These are phyloP conservation scores for Candida peoriensis DNA, from an alignment of 805 yeast species.

Conservation along the genomic window DNA sequence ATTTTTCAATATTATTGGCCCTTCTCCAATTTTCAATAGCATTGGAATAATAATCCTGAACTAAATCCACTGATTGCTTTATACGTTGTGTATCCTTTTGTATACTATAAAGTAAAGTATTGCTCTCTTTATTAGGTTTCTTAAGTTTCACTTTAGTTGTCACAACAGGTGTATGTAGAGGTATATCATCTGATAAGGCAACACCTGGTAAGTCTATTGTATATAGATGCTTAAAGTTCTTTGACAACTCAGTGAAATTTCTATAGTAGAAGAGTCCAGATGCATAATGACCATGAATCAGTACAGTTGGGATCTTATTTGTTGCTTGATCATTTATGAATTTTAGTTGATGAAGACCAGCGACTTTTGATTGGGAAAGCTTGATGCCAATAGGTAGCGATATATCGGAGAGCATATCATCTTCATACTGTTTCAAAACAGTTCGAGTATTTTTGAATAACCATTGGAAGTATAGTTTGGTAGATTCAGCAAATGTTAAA, in stretches of 20 bases:
- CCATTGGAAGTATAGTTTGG: constrained; percentile 17
- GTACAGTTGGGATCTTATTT: constrained; percentile 35
- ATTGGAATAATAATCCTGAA: constrained; percentile 52
- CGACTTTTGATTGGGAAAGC: constrained; percentile 5
- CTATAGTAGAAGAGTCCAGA: constrained; percentile 77
- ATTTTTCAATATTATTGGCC: constrained; percentile 40
- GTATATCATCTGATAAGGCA: constrained; percentile 45
- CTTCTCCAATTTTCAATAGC: constrained; percentile 65
- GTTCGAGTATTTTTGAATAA: constrained; percentile 8
- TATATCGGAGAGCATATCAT: constrained; percentile 11
- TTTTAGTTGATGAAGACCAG: constrained; percentile 21
- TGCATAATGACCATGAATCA: constrained; percentile 93
- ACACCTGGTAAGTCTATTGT: constrained; percentile 70
- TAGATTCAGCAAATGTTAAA: constrained; percentile 5
- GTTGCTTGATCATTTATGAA: constrained; percentile 19
- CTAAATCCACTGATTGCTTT: constrained; percentile 25
- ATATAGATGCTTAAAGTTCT: constrained; percentile 50
- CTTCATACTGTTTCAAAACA: constrained; percentile 15
- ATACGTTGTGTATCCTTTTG: constrained; percentile 16
- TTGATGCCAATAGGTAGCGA: constrained; percentile 9
- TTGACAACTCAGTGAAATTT: constrained; percentile 52
- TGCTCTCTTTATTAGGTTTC: constrained; percentile 6
- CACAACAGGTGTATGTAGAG: constrained; percentile 19
- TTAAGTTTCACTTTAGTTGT: constrained; percentile 11
- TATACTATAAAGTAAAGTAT: constrained; percentile 8